These are phyloP conservation scores for Pichia eremophila DNA, from an alignment of 805 yeast genomes.

Conservation along the genomic window DNA sequence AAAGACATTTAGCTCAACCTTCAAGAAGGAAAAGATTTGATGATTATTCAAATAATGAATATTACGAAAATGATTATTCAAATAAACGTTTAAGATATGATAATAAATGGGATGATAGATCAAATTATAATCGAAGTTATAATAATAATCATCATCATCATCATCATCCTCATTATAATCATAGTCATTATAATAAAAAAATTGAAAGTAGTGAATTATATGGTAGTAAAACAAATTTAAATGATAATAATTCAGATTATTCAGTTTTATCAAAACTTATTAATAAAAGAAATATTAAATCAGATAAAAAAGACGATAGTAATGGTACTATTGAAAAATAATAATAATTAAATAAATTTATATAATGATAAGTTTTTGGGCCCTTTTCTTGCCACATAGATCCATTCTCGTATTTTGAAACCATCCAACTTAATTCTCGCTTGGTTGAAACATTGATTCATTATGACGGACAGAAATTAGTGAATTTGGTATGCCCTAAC, in stretches of 20 bases:
- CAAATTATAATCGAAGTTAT: too few relatives aligned
- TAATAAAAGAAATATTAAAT: background rate
- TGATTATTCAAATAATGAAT: background rate
- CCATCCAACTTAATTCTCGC: too few relatives aligned
- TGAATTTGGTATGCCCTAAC: too few relatives aligned
- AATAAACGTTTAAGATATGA: background rate
- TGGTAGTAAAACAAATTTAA: background rate
- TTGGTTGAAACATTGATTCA: too few relatives aligned
- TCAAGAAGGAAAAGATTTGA: background rate
- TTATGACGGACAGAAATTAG: too few relatives aligned
- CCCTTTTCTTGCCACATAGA: too few relatives aligned
- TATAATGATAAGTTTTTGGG: too few relatives aligned
- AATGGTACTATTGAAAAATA: background rate
- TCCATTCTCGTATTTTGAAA: too few relatives aligned
- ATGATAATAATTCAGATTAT: background rate
- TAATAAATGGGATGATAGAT: background rate
- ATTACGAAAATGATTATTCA: background rate
- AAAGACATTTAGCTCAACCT: background rate
- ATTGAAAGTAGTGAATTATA: background rate
- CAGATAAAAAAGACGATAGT: background rate
- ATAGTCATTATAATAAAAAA: too few relatives aligned
- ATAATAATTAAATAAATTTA: too few relatives aligned
- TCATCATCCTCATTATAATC: background rate
- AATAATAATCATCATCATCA: background rate
- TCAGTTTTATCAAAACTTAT: background rate